phyloP scores from a whole-genome alignment of 1,284 basidiomycete species.

The Inonotus obliquus region DNA sequence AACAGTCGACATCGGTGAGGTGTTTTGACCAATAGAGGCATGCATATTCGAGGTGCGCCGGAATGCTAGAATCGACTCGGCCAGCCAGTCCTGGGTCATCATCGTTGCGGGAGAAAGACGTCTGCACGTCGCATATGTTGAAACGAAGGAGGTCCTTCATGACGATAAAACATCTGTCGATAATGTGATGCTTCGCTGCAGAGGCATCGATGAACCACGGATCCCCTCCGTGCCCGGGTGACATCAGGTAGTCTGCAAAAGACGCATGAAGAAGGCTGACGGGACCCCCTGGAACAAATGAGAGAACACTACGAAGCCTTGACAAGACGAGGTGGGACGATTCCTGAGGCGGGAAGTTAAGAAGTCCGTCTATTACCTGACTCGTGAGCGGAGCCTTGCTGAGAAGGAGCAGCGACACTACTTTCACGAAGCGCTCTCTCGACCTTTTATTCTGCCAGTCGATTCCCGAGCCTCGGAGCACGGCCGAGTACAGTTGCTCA shows the following conservation, averaged over 20 bases:
- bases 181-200: neutral
- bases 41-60: too few relatives aligned
- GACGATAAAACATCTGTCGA: too few relatives aligned
- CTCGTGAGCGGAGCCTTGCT: neutral
- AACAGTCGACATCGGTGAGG: too few relatives aligned
- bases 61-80: neutral
- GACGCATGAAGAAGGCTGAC: conserved; percentile 5
- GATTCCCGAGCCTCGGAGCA: neutral
- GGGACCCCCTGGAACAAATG: neutral
- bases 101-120: neutral
- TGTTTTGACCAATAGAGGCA: too few relatives aligned
- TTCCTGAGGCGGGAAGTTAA: neutral
- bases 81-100: neutral
- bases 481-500: neutral
- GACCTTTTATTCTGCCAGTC: neutral
- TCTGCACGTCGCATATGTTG: neutral
- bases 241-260: conserved; percentile 3
- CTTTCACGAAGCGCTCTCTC: neutral
- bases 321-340: neutral
- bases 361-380: neutral
- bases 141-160: neutral
- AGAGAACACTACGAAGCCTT: neutral
- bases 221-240: neutral
- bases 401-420: neutral
- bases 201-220: neutral